A percentile compares a stretch with the other conserved stretches of the same genome.
phyloP scores from a whole-genome alignment of 805 yeast genomes.

The Pichia nanzhaoensis region DNA sequence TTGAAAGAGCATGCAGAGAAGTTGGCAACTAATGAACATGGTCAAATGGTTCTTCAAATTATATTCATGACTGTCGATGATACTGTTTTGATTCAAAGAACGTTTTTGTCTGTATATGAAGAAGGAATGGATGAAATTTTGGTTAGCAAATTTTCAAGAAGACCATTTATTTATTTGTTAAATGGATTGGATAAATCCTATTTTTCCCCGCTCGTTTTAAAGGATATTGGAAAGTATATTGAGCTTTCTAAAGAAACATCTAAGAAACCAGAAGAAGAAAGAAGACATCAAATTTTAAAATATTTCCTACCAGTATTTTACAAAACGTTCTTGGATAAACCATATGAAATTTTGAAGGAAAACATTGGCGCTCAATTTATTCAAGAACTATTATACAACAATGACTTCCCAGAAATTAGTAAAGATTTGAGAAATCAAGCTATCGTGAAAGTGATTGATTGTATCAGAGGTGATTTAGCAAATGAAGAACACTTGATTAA shows the following conservation, averaged over 20 bases:
- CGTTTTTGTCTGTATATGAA: conserved; percentile 56
- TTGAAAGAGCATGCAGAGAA: conserved; percentile 72
- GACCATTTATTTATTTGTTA: conserved; percentile 79
- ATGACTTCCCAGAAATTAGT: conserved; percentile 29
- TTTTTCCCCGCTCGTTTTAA: conserved; percentile 63
- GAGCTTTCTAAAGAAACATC: conserved; percentile 62
- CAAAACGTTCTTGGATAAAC: conserved; percentile 43
- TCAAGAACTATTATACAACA: conserved; percentile 61
- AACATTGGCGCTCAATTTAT: conserved; percentile 81
- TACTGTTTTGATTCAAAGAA: conserved; percentile 73
- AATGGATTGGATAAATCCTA: conserved; percentile 75
- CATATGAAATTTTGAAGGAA: conserved; percentile 50
- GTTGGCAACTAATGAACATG: conserved; percentile 77
- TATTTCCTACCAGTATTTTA: conserved; percentile 63
- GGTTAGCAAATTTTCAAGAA: conserved; percentile 71
- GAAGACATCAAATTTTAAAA: conserved; percentile 63
- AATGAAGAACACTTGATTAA: conserved; percentile 63
- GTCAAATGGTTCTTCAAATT: conserved; percentile 73
- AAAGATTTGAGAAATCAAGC: conserved; percentile 36
- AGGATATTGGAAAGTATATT: conserved; percentile 54
- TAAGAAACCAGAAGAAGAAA: conserved; percentile 73
- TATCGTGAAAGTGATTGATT: conserved; percentile 48
- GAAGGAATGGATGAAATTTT: conserved; percentile 49
- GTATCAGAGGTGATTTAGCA: conserved; percentile 58
- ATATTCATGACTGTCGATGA: conserved; percentile 87